Base-by-base conservation (phyloP, 768 basidiomycete genomes). In the Termitomyces sp. region DNA sequence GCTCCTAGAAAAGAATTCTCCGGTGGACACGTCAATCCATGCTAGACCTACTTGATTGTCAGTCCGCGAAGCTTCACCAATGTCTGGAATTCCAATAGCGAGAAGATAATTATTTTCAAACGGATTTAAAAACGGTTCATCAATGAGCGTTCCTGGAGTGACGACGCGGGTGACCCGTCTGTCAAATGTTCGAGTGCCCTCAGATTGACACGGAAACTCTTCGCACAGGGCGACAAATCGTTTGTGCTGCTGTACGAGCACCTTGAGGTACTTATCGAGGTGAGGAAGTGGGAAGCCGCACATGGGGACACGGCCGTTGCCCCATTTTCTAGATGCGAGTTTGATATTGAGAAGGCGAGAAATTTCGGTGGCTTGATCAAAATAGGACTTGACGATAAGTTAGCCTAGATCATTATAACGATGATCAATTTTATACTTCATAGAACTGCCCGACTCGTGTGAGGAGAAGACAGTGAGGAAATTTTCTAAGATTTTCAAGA, bases 401-500 rank as follows among this genome's bases (percentile, higher is more conserved):
- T 58, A 33, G 35, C 14, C 1, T 43, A 16, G 55, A 51, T 4
- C 22, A 45, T 53, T 1, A 8, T 35, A 52, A 56, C 48, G 46
- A 43, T 22, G 6, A 5, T 45, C 55, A 46, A 38, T 16, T 24
- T 12, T 74, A 42, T 68, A 92, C 95, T 82, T 98, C 95, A 67
- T 96, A 98, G 70, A 98, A 98, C 65, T 93, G 88, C 14, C 95
- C 95, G 12, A 98, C 94, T 54, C 92, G 84, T 8, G 94, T 98
- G 18, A 98, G 79, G 26, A 98, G 77, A 30, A 97, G 79, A 67
- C 94, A 95, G 64, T 94, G 90, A 22, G 95, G 90, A 66, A 93
- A 97, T 48, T 75, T 82, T 42, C 76, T 73, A 20, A 90, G 77
- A 66, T 97, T 93, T 26, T 80, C 71, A 61, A 82, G 76, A 33